Base-by-base conservation (phyloP, 805 yeast species). In the Debaryomyces maramus region DNA sequence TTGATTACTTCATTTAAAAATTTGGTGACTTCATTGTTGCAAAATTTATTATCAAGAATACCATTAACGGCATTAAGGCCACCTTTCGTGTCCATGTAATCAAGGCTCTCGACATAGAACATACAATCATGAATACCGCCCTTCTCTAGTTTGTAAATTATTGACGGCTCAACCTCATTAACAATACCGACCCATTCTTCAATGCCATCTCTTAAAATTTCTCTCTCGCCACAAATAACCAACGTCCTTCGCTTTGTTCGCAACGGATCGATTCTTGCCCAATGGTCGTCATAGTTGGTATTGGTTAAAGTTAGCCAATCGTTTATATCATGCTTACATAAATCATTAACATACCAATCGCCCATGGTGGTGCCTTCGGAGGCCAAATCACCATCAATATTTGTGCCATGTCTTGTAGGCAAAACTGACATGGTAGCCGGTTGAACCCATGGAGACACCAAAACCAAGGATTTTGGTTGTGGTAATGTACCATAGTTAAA, bases 41-140 rank as follows among this genome's bases (percentile, higher is more conserved):
- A 21, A 21, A 21, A 21, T 10, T 21, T 21, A 7, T 21, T 21
- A 7, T 10, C 10, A 21, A 21, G 7, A n/a, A 57, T 48, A 7
- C 64, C 67, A 0, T 39, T 46, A 4, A 59, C 35, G 1, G 63
- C 67, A 8, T 39, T 41, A 24, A 42, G 29, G n/a, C 45, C 47
- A 2, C 63, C 63, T 6, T 40, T 29, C 4, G 39, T 23, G n/a
- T 57, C 50, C 22, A 52, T 34, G 45, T 46, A 64, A 41, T 63
- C 67, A n/a, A 61, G 48, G 32, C 61, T 48, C 45, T 65, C 70
- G 6, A 64, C 65, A 43, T 60, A 62, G 22, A 63, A 58, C 40
- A 61, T 34, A 3, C 60, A 56, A 27, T 60, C 69, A 46, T 65
- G 70, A 22, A 63, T 57, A 22, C 70, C 70, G 11, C 69, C 68